These are phyloP conservation scores for Fusarium longipes DNA, from an alignment of 2,329 filamentous ascomycete genomes.

Conservation along the genomic window DNA sequence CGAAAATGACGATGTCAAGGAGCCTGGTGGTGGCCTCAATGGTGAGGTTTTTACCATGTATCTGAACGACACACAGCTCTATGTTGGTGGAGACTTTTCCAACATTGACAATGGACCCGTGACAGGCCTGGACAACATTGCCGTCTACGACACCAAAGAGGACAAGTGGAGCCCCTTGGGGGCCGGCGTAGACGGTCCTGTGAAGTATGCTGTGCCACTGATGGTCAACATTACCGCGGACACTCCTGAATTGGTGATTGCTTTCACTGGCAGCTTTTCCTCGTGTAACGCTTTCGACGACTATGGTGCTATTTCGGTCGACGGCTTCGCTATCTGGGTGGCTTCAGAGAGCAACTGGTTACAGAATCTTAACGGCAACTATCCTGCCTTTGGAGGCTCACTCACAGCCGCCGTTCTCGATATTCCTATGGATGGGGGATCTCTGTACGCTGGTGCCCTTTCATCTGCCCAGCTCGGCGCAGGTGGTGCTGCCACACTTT, in stretches of 20 bases:
- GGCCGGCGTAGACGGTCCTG: conserved; percentile 84
- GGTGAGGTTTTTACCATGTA: conserved; percentile 79
- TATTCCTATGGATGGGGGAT: conserved; percentile 68
- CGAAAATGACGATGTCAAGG: conserved; percentile 69
- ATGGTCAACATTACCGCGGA: conserved; percentile 79
- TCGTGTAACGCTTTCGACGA: conserved; percentile 75
- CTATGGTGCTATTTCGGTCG: conserved; percentile 69
- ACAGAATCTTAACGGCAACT: conserved; percentile 75
- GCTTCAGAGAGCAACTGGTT: conserved; percentile 89
- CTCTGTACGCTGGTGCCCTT: conserved; percentile 86
- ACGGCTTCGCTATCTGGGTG: conserved; percentile 92
- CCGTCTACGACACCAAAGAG: conserved; percentile 75
- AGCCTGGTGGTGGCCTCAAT: conserved; percentile 80
- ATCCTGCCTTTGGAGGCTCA: conserved; percentile 76
- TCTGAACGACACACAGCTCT: conserved; percentile 73
- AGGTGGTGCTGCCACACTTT: conserved; percentile 77
- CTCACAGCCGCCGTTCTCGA: conserved; percentile 77
- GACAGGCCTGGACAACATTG: conserved; percentile 78
- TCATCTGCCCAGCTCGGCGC: conserved; percentile 78
- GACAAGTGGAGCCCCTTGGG: conserved; percentile 83
- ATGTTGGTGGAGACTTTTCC: conserved; percentile 87
- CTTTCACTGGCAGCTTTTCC: conserved; percentile 83
- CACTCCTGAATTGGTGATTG: conserved; percentile 77
- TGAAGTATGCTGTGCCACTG: conserved; percentile 79
- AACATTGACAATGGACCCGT: conserved; percentile 72